Conservation (phyloP, 495 filamentous ascomycete species). For the Neurospora sp. region DNA sequence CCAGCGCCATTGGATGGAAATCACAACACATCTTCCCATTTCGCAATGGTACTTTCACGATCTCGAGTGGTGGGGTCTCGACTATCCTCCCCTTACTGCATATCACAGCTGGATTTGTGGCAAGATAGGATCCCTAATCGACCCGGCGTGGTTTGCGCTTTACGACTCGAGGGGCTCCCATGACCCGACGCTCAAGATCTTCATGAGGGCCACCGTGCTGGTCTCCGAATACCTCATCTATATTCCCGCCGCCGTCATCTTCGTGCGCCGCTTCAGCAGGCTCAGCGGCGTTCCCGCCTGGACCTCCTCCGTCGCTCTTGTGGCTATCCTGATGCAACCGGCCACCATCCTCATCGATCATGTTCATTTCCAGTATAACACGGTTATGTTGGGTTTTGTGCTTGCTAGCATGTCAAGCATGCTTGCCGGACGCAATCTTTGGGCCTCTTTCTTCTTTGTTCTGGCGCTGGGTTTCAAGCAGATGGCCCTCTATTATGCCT, state of each 20-base stretch:
- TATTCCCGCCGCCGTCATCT: constrained; percentile 74
- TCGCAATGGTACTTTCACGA: constrained; percentile 98
- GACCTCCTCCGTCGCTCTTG: constrained; percentile 74
- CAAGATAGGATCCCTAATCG: constrained; percentile 68
- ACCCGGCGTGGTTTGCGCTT: constrained; percentile 84
- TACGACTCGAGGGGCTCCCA: constrained; percentile 73
- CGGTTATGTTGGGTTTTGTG: constrained; percentile 89
- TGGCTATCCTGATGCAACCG: constrained; percentile 87
- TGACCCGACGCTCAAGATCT: constrained; percentile 72
- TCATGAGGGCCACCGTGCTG: constrained; percentile 86
- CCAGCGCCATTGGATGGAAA: constrained; percentile 97
- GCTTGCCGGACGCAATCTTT: constrained; percentile 71
- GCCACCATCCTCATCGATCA: constrained; percentile 89
- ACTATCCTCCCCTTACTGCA: constrained; percentile 94
- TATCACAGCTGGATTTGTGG: constrained; percentile 95
- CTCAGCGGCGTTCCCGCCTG: constrained; percentile 60
- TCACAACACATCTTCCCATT: constrained; percentile 78
- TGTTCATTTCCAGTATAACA: constrained; percentile 98
- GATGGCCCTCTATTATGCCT: constrained; percentile 96
- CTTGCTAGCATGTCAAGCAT: constrained; percentile 82
- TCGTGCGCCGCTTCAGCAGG: constrained; percentile 67
- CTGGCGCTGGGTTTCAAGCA: constrained; percentile 90
- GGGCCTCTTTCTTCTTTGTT: constrained; percentile 92
- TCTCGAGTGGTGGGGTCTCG: constrained; percentile 91
- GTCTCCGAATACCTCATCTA: constrained; percentile 85